Evolutionary conservation across 176 grass and related monocot species (phyloP).

Genomic region (Carex myosuroides): DNA sequence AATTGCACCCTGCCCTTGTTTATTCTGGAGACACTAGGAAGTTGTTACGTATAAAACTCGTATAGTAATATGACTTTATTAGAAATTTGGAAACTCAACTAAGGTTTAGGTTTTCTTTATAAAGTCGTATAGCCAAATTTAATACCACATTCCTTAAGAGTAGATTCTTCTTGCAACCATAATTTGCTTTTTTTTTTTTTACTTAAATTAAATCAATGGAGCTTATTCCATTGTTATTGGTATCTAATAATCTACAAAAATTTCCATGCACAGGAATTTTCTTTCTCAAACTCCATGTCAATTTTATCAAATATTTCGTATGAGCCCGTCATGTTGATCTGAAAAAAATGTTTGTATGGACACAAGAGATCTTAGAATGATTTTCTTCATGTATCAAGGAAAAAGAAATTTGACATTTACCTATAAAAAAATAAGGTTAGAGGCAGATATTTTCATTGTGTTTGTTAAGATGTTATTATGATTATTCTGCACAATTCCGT

Average conservation of each 20-base stretch:
- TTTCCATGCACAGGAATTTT: too few species aligned
- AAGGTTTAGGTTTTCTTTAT: background rate
- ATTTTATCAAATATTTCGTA: background rate
- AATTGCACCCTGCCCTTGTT: background rate
- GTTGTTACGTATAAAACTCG: background rate
- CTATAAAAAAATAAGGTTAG: background rate
- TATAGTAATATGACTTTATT: background rate
- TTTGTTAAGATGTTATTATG: background rate
- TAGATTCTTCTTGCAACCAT: background rate
- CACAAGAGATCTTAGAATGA: background rate
- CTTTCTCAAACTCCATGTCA: background rate
- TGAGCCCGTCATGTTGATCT: background rate
- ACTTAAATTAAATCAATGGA: too few species aligned
- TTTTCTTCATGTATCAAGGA: background rate
- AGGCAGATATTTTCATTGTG: background rate
- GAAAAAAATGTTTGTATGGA: background rate
- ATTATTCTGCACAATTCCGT: background rate
- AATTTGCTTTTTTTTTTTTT: background rate
- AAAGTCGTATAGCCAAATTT: background rate
- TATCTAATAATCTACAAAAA: too few species aligned
- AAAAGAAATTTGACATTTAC: background rate
- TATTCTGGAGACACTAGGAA: background rate
- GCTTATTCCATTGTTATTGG: too few species aligned
- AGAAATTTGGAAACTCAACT: background rate
- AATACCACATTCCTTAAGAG: background rate